phyloP scores from a whole-genome alignment of 2,329 filamentous ascomycete genomes.

The Trichoderma sp. region DNA sequence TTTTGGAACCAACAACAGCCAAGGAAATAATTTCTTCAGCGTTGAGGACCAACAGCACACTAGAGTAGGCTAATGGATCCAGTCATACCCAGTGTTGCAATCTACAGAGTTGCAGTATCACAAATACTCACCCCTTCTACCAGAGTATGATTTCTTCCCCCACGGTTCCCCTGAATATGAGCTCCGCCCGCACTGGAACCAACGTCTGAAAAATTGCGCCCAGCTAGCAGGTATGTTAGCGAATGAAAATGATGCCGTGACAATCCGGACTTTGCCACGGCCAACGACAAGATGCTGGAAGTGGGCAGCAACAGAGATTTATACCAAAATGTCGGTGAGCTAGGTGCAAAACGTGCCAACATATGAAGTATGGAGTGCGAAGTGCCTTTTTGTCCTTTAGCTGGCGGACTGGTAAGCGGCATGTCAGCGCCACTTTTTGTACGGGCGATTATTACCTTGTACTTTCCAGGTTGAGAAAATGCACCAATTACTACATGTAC shows the following conservation, averaged over 20 bases:
- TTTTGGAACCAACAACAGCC: not conserved
- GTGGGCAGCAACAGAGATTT: not conserved
- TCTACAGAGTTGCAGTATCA: not conserved
- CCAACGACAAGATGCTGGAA: not conserved
- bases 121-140: not conserved
- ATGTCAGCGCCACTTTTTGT: not conserved
- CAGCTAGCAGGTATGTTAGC: not conserved
- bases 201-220: not conserved
- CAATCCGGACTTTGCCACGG: not conserved
- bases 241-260: not conserved
- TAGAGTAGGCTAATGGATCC: not conserved
- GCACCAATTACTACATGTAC: not conserved
- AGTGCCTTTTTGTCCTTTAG: not conserved
- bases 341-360: not conserved
- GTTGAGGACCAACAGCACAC: not conserved
- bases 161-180: not conserved
- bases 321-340: constrained; percentile 6
- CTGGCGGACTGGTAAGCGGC: not conserved
- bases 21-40: not conserved
- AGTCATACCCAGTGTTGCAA: not conserved
- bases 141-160: not conserved
- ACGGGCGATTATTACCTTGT: too few species aligned
- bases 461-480: not conserved
- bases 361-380: not conserved
- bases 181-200: not conserved